A percentile compares a stretch with the other conserved stretches of the same genome.
These are phyloP conservation scores for Guadua angustifolia DNA, from an alignment of 176 grass and related monocot species.

Conservation along the genomic window DNA sequence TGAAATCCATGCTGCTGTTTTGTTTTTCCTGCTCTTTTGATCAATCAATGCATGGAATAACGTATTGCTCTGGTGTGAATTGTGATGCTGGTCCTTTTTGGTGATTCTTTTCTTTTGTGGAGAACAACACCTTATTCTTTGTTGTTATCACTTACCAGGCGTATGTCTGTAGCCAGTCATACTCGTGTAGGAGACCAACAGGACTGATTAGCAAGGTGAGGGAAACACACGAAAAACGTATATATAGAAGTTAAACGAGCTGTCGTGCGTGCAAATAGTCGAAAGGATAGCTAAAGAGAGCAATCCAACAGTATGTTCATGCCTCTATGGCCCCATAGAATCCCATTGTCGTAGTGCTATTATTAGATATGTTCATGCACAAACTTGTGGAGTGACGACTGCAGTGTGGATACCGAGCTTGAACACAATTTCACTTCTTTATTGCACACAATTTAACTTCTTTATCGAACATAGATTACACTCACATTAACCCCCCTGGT, in stretches of 20 bases:
- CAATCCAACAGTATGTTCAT: constrained; percentile 43
- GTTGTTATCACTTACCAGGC: not conserved
- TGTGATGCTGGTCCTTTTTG: not conserved
- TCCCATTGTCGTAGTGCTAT: no score
- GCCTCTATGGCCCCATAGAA: no score
- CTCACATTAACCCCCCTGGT: no score
- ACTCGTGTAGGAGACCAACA: not conserved
- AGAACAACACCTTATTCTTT: not conserved
- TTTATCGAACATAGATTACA: no score
- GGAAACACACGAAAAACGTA: not conserved
- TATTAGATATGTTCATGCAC: no score
- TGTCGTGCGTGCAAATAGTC: no score
- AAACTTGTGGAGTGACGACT: no score
- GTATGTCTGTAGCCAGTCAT: not conserved
- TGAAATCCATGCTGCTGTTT: constrained; percentile 51
- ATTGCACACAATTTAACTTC: no score
- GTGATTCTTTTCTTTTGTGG: not conserved
- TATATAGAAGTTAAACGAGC: no score
- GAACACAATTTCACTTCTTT: no score
- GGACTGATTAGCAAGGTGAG: not conserved
- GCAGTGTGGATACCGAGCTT: no score
- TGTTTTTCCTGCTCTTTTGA: constrained; percentile 45
- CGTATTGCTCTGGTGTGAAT: not conserved
- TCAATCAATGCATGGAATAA: constrained; percentile 50
- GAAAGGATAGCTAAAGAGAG: not conserved